A percentile compares a stretch with the other conserved stretches of the same genome.
Conservation (phyloP, 805 yeast species). For the Komagataella mondaviorum region DNA sequence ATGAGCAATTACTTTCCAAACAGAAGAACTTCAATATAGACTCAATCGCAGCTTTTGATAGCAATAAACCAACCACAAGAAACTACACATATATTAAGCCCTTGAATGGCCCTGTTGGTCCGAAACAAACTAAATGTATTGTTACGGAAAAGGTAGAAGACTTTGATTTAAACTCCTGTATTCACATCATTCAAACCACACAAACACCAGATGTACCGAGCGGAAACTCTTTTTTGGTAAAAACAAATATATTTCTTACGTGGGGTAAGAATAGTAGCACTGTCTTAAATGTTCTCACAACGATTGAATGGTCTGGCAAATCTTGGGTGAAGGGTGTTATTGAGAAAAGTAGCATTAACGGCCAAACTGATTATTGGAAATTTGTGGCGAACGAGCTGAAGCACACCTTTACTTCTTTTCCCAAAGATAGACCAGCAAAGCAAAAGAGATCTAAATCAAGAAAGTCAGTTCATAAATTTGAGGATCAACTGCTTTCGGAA, state of each 20-base stretch:
- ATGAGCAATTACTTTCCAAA: slow-evolving; percentile 30
- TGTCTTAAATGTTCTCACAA: slow-evolving; percentile 34
- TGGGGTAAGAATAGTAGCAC: slow-evolving; percentile 55
- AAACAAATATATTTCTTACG: slow-evolving; percentile 39
- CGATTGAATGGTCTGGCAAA: slow-evolving; percentile 58
- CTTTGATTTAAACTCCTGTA: slow-evolving; percentile 30
- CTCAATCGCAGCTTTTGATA: slow-evolving; percentile 25
- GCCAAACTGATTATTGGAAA: slow-evolving; percentile 50
- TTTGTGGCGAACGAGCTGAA: slow-evolving; percentile 33
- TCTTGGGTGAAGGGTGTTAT: slow-evolving; percentile 71
- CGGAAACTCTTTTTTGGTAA: slow-evolving; percentile 52
- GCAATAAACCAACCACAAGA: slow-evolving; percentile 21
- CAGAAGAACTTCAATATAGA: slow-evolving; percentile 55
- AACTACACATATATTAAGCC: slow-evolving; percentile 51
- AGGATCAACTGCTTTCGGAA: background rate
- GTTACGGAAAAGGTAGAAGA: slow-evolving; percentile 47
- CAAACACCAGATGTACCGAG: slow-evolving; percentile 78
- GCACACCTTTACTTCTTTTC: slow-evolving; percentile 4
- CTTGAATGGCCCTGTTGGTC: slow-evolving; percentile 55
- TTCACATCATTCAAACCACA: slow-evolving; percentile 42
- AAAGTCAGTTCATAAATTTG: background rate
- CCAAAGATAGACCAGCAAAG: background rate
- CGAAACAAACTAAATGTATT: slow-evolving; percentile 57
- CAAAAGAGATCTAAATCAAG: background rate
- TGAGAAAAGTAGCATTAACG: slow-evolving; percentile 62